A percentile compares a stretch with the other conserved stretches of the same genome.
Conservation (phyloP, 1,139 yeast species). For the Diutina mesorugosa region DNA sequence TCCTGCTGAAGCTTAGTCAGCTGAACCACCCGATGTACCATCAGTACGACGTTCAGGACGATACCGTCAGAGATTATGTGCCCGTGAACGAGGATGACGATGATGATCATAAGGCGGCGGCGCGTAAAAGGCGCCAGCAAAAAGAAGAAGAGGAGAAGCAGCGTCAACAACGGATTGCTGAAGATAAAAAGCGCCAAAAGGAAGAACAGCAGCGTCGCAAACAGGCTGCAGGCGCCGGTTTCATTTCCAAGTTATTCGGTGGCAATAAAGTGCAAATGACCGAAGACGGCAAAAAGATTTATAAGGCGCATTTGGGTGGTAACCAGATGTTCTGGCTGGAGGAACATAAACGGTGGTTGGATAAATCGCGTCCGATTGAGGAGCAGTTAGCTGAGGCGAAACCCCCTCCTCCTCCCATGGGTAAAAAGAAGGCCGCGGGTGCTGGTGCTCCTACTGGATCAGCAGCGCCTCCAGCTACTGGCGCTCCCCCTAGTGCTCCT, state of each 20-base stretch:
- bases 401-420: conserved; percentile 63
- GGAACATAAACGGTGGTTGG: conserved; percentile 77
- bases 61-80: conserved; percentile 31
- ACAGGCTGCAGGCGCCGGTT: conserved; percentile 3
- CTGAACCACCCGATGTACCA: conserved; percentile 35
- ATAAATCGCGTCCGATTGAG: conserved; percentile 53
- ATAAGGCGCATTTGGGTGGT: not conserved
- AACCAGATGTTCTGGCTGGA: conserved; percentile 29
- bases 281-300: conserved; percentile 1
- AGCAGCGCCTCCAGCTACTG: not conserved
- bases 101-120: conserved; percentile 19
- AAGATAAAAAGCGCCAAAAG: conserved; percentile 4
- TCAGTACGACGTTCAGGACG: conserved; percentile 35
- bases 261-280: not conserved
- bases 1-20: conserved; percentile 28
- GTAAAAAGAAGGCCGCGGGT: conserved; percentile 20
- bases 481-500: not conserved
- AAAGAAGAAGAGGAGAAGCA: conserved; percentile 6
- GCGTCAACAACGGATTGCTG: conserved; percentile 9
- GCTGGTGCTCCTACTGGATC: not conserved
- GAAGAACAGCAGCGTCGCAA: conserved; percentile 7
- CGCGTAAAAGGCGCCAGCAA: conserved; percentile 6
- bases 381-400: conserved; percentile 50
- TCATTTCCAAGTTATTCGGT: conserved; percentile 5
- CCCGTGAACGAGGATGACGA: conserved; percentile 35